Evolutionary conservation across 768 basidiomycete species (phyloP), one percentile per base, ranked within the genome.

Genomic region (Pulveroboletus sp.): DNA sequence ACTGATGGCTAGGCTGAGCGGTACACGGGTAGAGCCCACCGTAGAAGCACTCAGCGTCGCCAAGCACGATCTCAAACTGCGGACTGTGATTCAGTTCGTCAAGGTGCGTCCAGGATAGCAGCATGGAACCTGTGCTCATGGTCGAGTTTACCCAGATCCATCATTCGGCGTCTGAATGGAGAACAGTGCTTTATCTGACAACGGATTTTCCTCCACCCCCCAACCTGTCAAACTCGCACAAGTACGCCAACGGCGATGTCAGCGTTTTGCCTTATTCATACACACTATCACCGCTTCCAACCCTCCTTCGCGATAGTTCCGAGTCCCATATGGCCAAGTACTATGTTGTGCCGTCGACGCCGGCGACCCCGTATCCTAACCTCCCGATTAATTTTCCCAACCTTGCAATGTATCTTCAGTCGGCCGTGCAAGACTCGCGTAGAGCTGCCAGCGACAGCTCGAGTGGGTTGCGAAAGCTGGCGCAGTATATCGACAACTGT

Each of bases 21-120:
- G 75, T 25, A 84, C 85, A 6, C 79, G 79, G 42, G 70, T 92
- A 38, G 84, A 90, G 55, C 80, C 89, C 1, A 81, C 84, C 0
- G 61, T 87, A 32, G 85, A 87, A 56, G 82, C 85, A 1, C 67
- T 86, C 54, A 78, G 81, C 1, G 66, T 75, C 0, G 70, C 75
- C 25, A 84, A 82, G 58, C 70, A 70, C 16, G 77, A 78, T 6
- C 71, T 84, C 43, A 77, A 75, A 51, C 68, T 92, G 38, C 82
- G 90, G 35, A 83, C 83, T 0, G 85, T 91, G 0, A 68, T 92
- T 47, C 89, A 91, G 58, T 89, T 91, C 58, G 75, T 89, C 42
- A 87, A 82, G 74, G 89, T 87, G 56, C 44, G 76, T 57, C 31
- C 9, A 43, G 37, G n/a, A n/a, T n/a, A n/a, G n/a, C n/a, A n/a